Conservation (phyloP, 2,329 filamentous ascomycete genomes). For the Alternaria hordeiaustralica region DNA sequence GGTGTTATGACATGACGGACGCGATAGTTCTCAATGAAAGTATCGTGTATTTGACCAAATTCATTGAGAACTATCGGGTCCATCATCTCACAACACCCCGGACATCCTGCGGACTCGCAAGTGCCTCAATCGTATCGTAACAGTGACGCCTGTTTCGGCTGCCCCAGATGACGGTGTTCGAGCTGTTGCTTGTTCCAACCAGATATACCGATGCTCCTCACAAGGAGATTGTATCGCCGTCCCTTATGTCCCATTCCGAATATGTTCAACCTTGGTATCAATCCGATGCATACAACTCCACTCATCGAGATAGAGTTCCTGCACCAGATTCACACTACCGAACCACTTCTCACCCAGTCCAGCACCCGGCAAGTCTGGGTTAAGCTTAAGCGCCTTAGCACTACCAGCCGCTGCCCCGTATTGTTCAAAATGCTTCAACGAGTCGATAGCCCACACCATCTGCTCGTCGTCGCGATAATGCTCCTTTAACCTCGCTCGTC, state of each 20-base stretch:
- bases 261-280: constrained; percentile 31
- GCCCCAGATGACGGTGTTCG: background rate
- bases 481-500: constrained; percentile 32
- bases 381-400: constrained; percentile 20
- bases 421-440: constrained; percentile 33
- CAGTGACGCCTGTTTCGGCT: background rate
- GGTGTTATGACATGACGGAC: background rate
- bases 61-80: background rate
- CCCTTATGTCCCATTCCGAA: constrained; percentile 8
- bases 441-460: constrained; percentile 41
- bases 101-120: background rate
- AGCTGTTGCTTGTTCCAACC: background rate
- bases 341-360: constrained; percentile 42
- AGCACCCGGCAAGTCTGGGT: constrained; percentile 36
- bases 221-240: background rate
- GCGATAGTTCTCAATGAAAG: background rate
- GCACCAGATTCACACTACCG: constrained; percentile 35
- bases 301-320: constrained; percentile 42
- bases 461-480: constrained; percentile 30
- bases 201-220: background rate
- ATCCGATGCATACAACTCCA: constrained; percentile 44
- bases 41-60: background rate
- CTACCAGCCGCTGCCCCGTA: constrained; percentile 12
- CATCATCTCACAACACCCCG: background rate
- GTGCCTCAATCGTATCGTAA: background rate